Evolutionary conservation across 208 protist species (phyloP).

Genomic region (Acanthamoeba pearcei): DNA sequence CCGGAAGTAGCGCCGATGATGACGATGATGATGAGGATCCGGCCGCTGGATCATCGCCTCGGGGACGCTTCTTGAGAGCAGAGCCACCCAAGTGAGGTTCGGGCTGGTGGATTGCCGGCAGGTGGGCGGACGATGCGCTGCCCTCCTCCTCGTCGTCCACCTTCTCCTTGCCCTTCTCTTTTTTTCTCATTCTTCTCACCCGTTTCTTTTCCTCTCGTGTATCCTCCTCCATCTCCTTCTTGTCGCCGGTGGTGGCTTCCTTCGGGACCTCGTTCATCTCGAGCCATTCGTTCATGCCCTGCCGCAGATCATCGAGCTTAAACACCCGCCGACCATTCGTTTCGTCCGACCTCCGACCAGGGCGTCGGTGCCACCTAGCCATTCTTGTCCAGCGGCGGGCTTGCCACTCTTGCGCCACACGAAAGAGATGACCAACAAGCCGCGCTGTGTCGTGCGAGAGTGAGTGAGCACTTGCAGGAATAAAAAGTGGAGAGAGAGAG

Average conservation of each 20-base stretch:
- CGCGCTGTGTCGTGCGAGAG: background rate
- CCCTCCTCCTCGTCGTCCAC: no score
- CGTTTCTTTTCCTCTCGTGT: no score
- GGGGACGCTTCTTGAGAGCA: background rate
- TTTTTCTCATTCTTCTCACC: background rate
- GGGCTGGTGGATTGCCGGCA: background rate
- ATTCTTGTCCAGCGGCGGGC: background rate
- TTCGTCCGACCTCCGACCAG: background rate
- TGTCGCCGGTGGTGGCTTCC: background rate
- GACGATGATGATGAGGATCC: background rate
- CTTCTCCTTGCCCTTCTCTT: background rate
- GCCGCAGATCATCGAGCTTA: background rate
- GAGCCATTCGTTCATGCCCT: background rate
- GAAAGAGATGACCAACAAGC: background rate
- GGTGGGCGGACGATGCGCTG: background rate
- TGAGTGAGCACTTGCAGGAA: background rate
- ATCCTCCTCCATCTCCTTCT: background rate
- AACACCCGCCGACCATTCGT: background rate
- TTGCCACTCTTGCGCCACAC: background rate
- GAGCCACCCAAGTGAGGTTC: background rate
- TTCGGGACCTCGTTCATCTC: background rate
- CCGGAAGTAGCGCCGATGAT: background rate
- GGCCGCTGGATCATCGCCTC: background rate
- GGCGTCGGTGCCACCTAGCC: no score
- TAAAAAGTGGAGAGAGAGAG: background rate